These are phyloP conservation scores for Diaporthe destruens DNA, from an alignment of 2,329 filamentous ascomycete species.

Conservation along the genomic window DNA sequence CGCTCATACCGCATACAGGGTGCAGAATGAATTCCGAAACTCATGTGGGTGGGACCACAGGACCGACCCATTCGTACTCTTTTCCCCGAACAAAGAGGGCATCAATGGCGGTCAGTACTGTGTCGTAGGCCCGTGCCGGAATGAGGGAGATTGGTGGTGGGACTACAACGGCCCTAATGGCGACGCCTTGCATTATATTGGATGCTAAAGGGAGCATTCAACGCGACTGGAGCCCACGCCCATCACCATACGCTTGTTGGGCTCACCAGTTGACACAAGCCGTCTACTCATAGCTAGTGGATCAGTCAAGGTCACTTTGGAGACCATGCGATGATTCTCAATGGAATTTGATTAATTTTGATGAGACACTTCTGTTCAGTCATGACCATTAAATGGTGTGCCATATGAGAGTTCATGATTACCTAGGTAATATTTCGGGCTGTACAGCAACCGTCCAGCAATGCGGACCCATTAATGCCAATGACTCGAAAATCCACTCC, in stretches of 20 bases:
- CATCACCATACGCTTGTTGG: too few species aligned
- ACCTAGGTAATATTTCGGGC: too few species aligned
- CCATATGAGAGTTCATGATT: background rate
- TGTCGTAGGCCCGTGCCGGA: background rate
- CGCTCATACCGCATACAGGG: background rate
- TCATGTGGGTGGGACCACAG: background rate
- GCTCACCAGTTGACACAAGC: background rate
- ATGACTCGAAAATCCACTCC: too few species aligned
- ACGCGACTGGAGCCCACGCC: too few species aligned
- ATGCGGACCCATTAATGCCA: background rate
- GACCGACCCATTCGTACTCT: background rate
- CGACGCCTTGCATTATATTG: too few species aligned
- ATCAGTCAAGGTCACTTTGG: background rate
- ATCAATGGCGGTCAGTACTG: background rate
- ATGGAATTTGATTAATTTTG: background rate
- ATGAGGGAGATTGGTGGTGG: background rate
- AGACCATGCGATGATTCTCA: too few species aligned
- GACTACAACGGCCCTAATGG: background rate
- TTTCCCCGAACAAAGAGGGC: background rate
- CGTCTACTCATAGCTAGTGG: background rate
- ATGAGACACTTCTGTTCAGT: background rate
- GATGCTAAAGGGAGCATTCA: too few species aligned
- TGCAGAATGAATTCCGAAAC: background rate
- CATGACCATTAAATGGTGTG: too few species aligned
- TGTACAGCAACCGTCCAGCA: background rate